Conservation (phyloP, 108 stramenopile species). For the Nitzschia inconspicua region DNA sequence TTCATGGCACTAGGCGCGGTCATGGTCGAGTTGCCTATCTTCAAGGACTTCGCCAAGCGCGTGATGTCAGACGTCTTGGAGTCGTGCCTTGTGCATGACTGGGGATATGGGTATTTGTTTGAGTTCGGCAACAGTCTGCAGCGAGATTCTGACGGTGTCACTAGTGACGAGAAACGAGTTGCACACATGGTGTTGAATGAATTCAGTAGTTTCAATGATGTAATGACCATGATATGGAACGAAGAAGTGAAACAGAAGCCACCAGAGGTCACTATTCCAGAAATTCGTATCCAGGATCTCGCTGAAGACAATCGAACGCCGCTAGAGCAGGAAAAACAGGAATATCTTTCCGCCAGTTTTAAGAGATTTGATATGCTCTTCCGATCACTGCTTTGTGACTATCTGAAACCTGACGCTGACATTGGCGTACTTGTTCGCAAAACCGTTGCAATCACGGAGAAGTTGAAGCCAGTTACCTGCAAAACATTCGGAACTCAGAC, state of each 20-base stretch:
- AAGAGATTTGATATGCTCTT: constrained; percentile 38
- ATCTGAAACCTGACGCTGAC: constrained; percentile 46
- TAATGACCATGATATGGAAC: constrained; percentile 63
- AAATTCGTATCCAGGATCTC: constrained; percentile 30
- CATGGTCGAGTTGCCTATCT: constrained; percentile 45
- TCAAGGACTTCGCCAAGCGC: constrained; percentile 40
- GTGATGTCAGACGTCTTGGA: constrained; percentile 50
- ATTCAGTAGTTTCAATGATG: constrained; percentile 62
- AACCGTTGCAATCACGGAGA: constrained; percentile 23
- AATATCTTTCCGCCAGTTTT: constrained; percentile 36
- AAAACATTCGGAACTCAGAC: constrained; percentile 18
- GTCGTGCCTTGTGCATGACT: constrained; percentile 39
- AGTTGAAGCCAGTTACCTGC: constrained; percentile 32
- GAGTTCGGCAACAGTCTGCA: constrained; percentile 54
- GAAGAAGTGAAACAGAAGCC: constrained; percentile 58
- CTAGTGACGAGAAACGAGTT: constrained; percentile 43
- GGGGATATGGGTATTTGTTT: constrained; percentile 61
- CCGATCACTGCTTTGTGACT: constrained; percentile 47
- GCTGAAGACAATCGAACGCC: neutral
- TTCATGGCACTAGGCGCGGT: constrained; percentile 56
- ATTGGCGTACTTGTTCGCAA: constrained; percentile 40
- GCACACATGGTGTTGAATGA: constrained; percentile 51
- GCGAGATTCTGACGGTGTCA: constrained; percentile 32
- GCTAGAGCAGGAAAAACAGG: constrained; percentile 25
- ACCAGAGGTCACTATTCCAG: constrained; percentile 41